phyloP scores from a whole-genome alignment of 352 stramenopile species.

The Phytophthora podocarpi region DNA sequence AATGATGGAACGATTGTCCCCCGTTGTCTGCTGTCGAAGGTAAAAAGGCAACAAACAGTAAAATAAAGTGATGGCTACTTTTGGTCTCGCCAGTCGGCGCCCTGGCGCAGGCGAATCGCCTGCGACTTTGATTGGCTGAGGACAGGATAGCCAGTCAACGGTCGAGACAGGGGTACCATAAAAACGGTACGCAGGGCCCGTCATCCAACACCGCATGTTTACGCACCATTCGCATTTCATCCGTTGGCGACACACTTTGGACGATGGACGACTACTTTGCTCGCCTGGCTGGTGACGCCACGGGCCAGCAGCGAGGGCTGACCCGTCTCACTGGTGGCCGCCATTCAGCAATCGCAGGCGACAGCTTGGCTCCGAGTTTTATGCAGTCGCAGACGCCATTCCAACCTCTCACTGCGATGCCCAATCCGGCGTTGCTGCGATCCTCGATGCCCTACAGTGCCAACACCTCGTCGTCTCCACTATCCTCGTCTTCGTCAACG shows the following conservation, averaged over 20 bases:
- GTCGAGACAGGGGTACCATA: not conserved
- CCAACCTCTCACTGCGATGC: slow-evolving; percentile 5
- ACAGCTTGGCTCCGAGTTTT: slow-evolving; percentile 11
- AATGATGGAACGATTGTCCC: slow-evolving; percentile 36
- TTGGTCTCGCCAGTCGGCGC: slow-evolving; percentile 1
- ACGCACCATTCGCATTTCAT: slow-evolving; percentile 11
- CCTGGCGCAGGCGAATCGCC: not conserved
- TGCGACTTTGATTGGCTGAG: not conserved
- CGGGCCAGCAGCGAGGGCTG: not conserved
- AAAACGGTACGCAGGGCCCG: slow-evolving; percentile 9
- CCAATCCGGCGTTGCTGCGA: slow-evolving; percentile 4
- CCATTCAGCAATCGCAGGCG: not conserved
- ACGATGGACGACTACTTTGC: slow-evolving; percentile 5
- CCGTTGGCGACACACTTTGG: not conserved
- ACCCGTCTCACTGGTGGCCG: slow-evolving; percentile 7
- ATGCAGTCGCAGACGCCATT: slow-evolving; percentile 13
- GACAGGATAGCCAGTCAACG: not conserved
- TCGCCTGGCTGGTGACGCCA: slow-evolving; percentile 6
- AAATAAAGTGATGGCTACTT: slow-evolving; percentile 1
- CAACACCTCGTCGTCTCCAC: slow-evolving; percentile 19
- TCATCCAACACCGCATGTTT: slow-evolving; percentile 12
- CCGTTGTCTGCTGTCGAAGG: slow-evolving; percentile 31
- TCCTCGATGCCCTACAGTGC: not conserved
- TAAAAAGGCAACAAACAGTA: slow-evolving; percentile 4
- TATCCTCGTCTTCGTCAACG: slow-evolving; percentile 21